Evolutionary conservation across 2,329 filamentous ascomycete species (phyloP), one percentile per base, ranked within the genome.

Genomic region (Trematosphaeria pertusa): DNA sequence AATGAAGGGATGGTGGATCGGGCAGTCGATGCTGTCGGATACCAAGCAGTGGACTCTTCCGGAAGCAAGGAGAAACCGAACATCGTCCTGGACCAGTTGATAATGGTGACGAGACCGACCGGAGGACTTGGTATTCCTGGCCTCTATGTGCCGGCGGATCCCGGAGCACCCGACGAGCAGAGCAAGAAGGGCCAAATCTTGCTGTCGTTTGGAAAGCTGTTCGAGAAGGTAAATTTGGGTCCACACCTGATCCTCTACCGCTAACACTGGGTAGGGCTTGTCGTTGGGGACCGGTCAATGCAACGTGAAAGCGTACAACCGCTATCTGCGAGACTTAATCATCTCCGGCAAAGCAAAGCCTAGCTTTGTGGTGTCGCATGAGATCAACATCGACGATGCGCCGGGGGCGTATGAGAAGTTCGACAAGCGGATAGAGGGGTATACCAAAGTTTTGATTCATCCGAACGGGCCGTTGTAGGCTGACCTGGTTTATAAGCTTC

Each of bases 251-350:
- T 12, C 8, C 24, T 28, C 24, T 28, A 36, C 7, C n/a, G 17
- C 40, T 47, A 59, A 48, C n/a, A 12, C 11, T 28, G 18, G 17
- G n/a, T 36, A 84, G 81, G 83, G 84, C 1, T 72, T 87, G 4
- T 76, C 78, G 2, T 71, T 87, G 2, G 80, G 81, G 8, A 85
- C 82, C 3, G 83, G 84, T 0, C 83, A 87, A 61, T 87, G 84
- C 70, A 87, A 87, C 52, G 84, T 87, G 55, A 87, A 87, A 69
- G 74, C 80, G 1, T 87, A 87, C 68, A 87, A 87, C 62, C 75
- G 84, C 18, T 85, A 87, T 58, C 69, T 87, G 30, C 77, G 85
- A 10, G 84, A 87, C 50, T 72, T 88, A 58, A 87, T 87, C 56
- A 82, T 87, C 33, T 71, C 81, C 0, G 84, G 85, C 2, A 80